A percentile compares a stretch with the other conserved stretches of the same genome.
Conservation (phyloP, 306 rosid species). For the Senna siamea region DNA sequence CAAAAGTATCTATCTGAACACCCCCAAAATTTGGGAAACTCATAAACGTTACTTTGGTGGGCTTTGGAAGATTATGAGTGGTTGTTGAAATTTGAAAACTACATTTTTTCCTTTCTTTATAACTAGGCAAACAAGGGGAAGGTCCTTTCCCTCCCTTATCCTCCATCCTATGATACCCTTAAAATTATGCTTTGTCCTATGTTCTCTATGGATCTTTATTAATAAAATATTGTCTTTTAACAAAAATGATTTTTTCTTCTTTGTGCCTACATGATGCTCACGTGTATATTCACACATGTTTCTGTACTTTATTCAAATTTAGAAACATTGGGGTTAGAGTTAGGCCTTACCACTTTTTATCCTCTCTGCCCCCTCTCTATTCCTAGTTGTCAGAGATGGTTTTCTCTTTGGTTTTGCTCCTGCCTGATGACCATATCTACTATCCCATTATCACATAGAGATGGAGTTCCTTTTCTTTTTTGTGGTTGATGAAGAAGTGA, state of each 20-base stretch:
- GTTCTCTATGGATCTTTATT: neutral
- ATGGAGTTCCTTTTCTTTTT: neutral
- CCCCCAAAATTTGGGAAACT: too few species aligned
- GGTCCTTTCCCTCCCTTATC: neutral
- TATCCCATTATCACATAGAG: neutral
- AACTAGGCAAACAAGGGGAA: neutral
- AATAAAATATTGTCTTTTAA: neutral
- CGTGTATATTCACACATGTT: too few species aligned
- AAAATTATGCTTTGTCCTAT: neutral
- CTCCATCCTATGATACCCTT: neutral
- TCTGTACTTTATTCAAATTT: too few species aligned
- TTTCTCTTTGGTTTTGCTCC: neutral
- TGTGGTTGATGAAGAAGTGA: neutral
- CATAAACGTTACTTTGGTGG: neutral
- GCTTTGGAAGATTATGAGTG: neutral
- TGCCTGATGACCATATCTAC: neutral
- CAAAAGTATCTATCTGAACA: too few species aligned
- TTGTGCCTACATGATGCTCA: too few species aligned
- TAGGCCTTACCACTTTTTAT: neutral
- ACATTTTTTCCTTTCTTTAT: neutral
- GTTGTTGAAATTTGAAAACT: neutral
- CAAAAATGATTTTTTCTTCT: neutral
- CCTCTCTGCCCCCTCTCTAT: neutral
- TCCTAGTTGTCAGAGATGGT: neutral
- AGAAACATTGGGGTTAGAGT: neutral